A percentile compares a stretch with the other conserved stretches of the same genome.
Evolutionary conservation across 2,329 filamentous ascomycete genomes (phyloP).

Genomic region (Aspergillus tubingensis): DNA sequence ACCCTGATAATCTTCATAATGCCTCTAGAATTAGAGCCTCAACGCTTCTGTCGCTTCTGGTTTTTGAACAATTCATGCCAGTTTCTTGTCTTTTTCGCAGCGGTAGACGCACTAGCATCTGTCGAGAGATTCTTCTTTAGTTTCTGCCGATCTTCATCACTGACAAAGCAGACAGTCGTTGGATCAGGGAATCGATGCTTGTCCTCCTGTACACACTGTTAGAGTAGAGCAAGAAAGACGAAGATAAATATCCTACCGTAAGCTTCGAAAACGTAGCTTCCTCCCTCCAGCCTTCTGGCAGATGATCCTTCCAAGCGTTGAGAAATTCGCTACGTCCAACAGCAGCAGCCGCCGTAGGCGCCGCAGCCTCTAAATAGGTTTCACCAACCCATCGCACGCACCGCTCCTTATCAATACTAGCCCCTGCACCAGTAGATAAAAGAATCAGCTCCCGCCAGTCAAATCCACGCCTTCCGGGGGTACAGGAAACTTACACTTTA

Average conservation of each 20-base stretch:
- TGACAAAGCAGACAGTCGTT: conserved; percentile 40
- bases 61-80: conserved; percentile 49
- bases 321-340: conserved; percentile 38
- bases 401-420: conserved; percentile 39
- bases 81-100: conserved; percentile 41
- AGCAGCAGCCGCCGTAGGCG: conserved; percentile 33
- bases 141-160: conserved; percentile 33
- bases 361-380: conserved; percentile 41
- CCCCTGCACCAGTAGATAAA: conserved; percentile 33
- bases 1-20: not conserved
- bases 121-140: conserved; percentile 26
- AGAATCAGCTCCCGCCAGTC: conserved; percentile 4
- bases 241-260: conserved; percentile 25
- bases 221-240: not conserved
- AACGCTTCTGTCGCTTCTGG: conserved; percentile 34
- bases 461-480: not conserved
- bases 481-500: conserved; percentile 40
- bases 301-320: conserved; percentile 44
- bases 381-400: conserved; percentile 43
- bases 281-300: conserved; percentile 47
- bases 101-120: conserved; percentile 25
- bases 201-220: conserved; percentile 27
- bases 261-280: conserved; percentile 38
- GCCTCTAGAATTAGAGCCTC: conserved; percentile 21
- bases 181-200: conserved; percentile 39